A percentile compares a stretch with the other conserved stretches of the same genome.
phyloP scores from a whole-genome alignment of 371 early-diverging fungal genomes.

The Lichtheimia ramosa region DNA sequence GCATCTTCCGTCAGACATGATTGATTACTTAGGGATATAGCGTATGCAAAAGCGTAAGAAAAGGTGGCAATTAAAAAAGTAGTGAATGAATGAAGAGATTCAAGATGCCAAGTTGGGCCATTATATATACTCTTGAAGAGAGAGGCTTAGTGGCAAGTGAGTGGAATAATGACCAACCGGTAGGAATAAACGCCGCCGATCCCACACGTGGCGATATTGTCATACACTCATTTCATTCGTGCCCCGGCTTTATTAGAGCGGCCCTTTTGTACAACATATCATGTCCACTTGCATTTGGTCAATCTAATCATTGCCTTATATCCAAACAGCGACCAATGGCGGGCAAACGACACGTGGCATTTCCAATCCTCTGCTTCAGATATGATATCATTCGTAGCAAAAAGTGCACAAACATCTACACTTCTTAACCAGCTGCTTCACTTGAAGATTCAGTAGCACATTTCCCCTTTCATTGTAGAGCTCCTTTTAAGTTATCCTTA shows the following conservation, averaged over 20 bases:
- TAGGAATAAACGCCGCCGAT: conserved; percentile 1
- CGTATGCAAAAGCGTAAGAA: background rate
- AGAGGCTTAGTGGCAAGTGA: too few relatives aligned
- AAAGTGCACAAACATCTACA: too few relatives aligned
- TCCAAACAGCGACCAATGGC: background rate
- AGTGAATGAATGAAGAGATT: too few relatives aligned
- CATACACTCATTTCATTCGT: conserved; percentile 8
- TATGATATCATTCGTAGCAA: too few relatives aligned
- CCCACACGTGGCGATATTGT: conserved; percentile 12
- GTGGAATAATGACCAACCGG: background rate
- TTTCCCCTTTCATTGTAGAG: too few relatives aligned
- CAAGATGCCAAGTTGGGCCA: too few relatives aligned
- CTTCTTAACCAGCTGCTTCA: too few relatives aligned
- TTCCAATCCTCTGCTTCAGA: background rate
- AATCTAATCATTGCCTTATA: background rate
- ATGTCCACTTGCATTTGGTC: background rate
- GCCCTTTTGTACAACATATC: conserved; percentile 1
- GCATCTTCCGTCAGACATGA: conserved; percentile 49
- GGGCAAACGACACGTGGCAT: conserved; percentile 8
- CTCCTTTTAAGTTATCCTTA: too few relatives aligned
- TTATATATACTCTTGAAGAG: background rate
- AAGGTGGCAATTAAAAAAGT: too few relatives aligned
- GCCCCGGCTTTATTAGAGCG: conserved; percentile 3
- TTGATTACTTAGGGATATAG: background rate
- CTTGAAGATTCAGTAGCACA: too few relatives aligned